Conservation (phyloP, 2,329 filamentous ascomycete genomes). For the Sarocladiaceae sp. region DNA sequence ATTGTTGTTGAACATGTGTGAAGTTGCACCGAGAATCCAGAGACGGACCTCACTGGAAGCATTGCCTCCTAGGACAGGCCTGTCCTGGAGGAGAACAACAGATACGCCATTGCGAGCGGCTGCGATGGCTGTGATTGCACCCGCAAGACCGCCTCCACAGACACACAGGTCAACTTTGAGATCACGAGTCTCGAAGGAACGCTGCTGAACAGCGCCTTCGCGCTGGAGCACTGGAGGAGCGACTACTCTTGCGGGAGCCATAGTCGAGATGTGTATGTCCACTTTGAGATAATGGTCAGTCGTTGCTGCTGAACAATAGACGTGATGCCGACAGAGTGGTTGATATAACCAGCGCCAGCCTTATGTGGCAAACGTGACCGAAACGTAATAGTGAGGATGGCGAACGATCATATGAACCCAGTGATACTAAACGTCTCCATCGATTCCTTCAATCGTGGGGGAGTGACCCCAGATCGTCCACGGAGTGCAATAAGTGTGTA, state of each 20-base stretch:
- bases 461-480: background rate
- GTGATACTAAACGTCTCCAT: background rate
- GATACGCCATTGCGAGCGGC: slow-evolving; percentile 17
- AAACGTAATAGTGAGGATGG: background rate
- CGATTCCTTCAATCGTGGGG: background rate
- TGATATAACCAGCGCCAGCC: background rate
- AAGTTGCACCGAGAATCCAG: slow-evolving; percentile 20
- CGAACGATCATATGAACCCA: background rate
- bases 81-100: slow-evolving; percentile 17
- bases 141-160: slow-evolving; percentile 18
- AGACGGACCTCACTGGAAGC: slow-evolving; percentile 18
- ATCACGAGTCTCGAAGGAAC: slow-evolving; percentile 13
- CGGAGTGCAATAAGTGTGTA: background rate
- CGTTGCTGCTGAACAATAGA: too few relatives aligned
- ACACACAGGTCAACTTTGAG: slow-evolving; percentile 22
- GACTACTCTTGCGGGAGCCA: slow-evolving; percentile 17
- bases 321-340: too few relatives aligned
- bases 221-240: slow-evolving; percentile 15
- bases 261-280: slow-evolving; percentile 6
- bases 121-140: slow-evolving; percentile 17
- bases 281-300: too few relatives aligned
- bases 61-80: slow-evolving; percentile 19
- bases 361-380: background rate
- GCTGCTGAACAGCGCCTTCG: slow-evolving; percentile 14
- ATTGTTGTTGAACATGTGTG: slow-evolving; percentile 23